A percentile compares a stretch with the other conserved stretches of the same genome.
Conservation (phyloP, 2,329 filamentous ascomycete species). For the Ambrosiella cleistominuta region DNA sequence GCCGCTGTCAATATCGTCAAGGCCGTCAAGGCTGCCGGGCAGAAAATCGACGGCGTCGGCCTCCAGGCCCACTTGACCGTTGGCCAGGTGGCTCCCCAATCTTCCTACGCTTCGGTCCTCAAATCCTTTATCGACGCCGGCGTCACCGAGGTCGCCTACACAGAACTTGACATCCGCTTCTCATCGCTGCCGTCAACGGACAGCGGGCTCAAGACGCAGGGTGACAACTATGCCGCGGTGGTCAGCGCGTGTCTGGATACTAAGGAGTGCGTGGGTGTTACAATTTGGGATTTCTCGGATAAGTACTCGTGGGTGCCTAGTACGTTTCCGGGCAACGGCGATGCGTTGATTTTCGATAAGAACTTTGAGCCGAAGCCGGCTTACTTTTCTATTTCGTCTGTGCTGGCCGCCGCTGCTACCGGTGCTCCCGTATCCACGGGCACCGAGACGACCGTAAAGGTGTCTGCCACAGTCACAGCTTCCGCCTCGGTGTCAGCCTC, state of each 20-base stretch:
- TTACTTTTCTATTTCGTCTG: slow-evolving; percentile 22
- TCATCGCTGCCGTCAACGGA: slow-evolving; percentile 17
- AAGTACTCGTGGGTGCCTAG: slow-evolving; percentile 25
- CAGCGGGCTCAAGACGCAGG: slow-evolving; percentile 18
- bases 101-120: slow-evolving; percentile 25
- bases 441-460: slow-evolving; percentile 11
- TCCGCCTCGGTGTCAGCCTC: slow-evolving; percentile 15
- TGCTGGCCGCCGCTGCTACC: slow-evolving; percentile 18
- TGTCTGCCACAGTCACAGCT: neutral
- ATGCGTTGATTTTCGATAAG: slow-evolving; percentile 25
- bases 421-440: neutral
- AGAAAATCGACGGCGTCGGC: slow-evolving; percentile 45
- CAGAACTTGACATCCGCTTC: slow-evolving; percentile 36
- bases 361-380: slow-evolving; percentile 27
- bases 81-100: slow-evolving; percentile 29
- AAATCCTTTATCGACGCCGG: slow-evolving; percentile 25
- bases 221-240: slow-evolving; percentile 17
- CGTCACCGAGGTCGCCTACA: slow-evolving; percentile 32
- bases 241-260: slow-evolving; percentile 19
- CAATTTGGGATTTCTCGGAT: slow-evolving; percentile 22
- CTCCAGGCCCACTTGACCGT: slow-evolving; percentile 44
- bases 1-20: slow-evolving; percentile 28
- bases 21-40: slow-evolving; percentile 28
- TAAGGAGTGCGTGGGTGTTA: slow-evolving; percentile 19
- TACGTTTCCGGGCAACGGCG: slow-evolving; percentile 24